Evolutionary conservation across 2,329 filamentous ascomycete species (phyloP), one percentile per base, ranked within the genome.

Genomic region (Hymenoscyphus repandus): DNA sequence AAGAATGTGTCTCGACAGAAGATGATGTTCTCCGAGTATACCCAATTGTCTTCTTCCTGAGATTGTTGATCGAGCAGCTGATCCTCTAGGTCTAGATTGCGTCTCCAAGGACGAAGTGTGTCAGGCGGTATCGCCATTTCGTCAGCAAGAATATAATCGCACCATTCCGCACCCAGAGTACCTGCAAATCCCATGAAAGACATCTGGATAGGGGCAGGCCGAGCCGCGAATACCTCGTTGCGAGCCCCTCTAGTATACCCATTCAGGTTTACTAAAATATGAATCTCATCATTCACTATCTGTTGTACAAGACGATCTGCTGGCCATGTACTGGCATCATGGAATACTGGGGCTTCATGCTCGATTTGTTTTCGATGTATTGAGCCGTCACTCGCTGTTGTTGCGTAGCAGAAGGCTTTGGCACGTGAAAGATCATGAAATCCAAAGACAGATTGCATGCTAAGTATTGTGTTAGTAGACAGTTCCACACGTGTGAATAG

Each of bases 161-260:
- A 99, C 93, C 93, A 99, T 66, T 99, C 93, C 2, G 93, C 93
- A 5, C 93, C 93, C 1, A 99, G 74, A 0, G 92, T 96, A 9
- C 93, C 93, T 0, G 93, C 93, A 66, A 99, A 99, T 0, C 93
- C 93, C 93, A 99, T 99, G 64, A 99, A 99, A 0, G 93, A 96
- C 93, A 99, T 99, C 59, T 99, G 93, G 39, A 99, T 90, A 0
- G 93, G 93, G 2, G 91, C 90, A 13, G 93, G 90, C 22, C 95
- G 83, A 18, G 93, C 93, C 18, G 93, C 93, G 67, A 99, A 99
- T 3, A 99, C 86, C 66, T 99, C 93, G 61, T 99, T 99, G 20
- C 91, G 83, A n/a, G 93, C 93, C 30, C 93, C 93, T 48, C 93
- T 80, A 0, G 93, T 99, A 68, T 99, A 99, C 10, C 93, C 93